These are phyloP conservation scores for Apostasia shenzhenica DNA, from an alignment of 106 monocot genomes.

Conservation along the genomic window DNA sequence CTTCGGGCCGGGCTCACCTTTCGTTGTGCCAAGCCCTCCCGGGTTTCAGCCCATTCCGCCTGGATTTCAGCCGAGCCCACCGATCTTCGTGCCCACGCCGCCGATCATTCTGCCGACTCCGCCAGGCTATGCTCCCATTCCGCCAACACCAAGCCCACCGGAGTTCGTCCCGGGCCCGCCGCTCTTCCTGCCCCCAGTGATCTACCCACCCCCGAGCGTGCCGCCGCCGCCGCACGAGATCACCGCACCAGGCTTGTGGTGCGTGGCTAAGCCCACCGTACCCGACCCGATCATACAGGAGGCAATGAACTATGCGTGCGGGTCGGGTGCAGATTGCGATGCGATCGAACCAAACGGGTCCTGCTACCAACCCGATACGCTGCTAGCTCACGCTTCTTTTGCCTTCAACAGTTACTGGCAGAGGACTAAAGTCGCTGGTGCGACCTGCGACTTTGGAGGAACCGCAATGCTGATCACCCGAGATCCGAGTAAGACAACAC, in stretches of 20 bases:
- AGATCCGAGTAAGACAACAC: slow-evolving; percentile 45
- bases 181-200: slow-evolving; percentile 39
- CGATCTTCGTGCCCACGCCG: neutral
- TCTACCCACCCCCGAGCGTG: slow-evolving; percentile 42
- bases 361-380: slow-evolving; percentile 54
- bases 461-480: slow-evolving; percentile 53
- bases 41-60: neutral
- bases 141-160: slow-evolving; percentile 21
- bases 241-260: slow-evolving; percentile 28
- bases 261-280: slow-evolving; percentile 70
- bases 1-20: neutral
- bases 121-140: neutral
- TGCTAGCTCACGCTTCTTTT: slow-evolving; percentile 59
- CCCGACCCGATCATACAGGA: slow-evolving; percentile 68
- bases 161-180: slow-evolving; percentile 23
- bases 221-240: slow-evolving; percentile 16
- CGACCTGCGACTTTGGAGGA: slow-evolving; percentile 69
- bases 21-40: neutral
- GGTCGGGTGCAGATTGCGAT: slow-evolving; percentile 59
- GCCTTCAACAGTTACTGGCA: slow-evolving; percentile 87
- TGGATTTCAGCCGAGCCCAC: neutral
- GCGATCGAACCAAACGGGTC: slow-evolving; percentile 45
- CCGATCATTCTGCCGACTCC: neutral
- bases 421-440: slow-evolving; percentile 39
- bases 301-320: slow-evolving; percentile 78